Conservation (phyloP, 225 moss, liverwort and hornwort species). For the Straminergon stramineum region DNA sequence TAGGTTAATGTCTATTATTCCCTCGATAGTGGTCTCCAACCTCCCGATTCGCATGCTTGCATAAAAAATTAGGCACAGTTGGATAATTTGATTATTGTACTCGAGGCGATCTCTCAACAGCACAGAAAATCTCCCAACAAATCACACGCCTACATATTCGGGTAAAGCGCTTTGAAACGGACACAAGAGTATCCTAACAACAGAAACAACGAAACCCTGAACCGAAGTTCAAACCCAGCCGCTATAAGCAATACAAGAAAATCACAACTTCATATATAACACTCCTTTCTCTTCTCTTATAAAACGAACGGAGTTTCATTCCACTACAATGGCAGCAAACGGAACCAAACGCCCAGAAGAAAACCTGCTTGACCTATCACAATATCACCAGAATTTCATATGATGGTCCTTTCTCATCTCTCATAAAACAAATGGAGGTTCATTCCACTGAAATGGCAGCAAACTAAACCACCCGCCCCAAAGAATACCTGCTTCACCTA, state of each 20-base stretch:
- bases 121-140: no score
- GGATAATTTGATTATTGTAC: background rate
- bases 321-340: background rate
- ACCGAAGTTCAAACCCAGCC: background rate
- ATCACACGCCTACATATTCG: background rate
- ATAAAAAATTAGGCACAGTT: background rate
- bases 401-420: no score
- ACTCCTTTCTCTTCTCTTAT: no score
- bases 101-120: background rate
- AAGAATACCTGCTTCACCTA: background rate
- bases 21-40: background rate
- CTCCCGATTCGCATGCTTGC: background rate
- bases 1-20: no score
- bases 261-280: background rate
- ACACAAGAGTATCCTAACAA: background rate
- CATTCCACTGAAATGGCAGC: background rate
- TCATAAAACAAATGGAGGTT: no score
- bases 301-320: background rate
- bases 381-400: background rate
- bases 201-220: background rate
- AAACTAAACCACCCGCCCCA: background rate
- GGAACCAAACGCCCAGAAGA: background rate
- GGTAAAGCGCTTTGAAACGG: no score
- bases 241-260: background rate
- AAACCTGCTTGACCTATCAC: background rate